These are phyloP conservation scores for Pestalotiopsis sp. DNA, from an alignment of 2,329 filamentous ascomycete genomes.

Conservation along the genomic window DNA sequence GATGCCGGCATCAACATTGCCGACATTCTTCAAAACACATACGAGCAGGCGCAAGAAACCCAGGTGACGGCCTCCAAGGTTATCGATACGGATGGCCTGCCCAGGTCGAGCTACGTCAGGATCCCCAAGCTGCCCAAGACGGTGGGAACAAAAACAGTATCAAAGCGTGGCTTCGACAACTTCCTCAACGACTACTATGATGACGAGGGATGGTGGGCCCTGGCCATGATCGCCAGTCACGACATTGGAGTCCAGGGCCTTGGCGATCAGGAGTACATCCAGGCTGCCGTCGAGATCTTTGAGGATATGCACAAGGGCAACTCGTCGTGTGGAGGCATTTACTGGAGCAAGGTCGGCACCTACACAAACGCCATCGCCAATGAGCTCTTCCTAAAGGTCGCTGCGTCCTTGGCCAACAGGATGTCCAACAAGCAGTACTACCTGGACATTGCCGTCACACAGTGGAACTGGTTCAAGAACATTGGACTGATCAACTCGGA, in stretches of 20 bases:
- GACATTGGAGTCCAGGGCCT: slow-evolving; percentile 43
- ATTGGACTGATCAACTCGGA: slow-evolving; percentile 53
- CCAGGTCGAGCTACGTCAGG: slow-evolving; percentile 29
- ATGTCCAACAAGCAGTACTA: slow-evolving; percentile 42
- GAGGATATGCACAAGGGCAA: slow-evolving; percentile 51
- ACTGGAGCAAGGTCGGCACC: slow-evolving; percentile 55
- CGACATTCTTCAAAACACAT: slow-evolving; percentile 32
- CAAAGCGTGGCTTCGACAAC: slow-evolving; percentile 37
- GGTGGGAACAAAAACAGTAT: slow-evolving; percentile 16
- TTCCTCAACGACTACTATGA: slow-evolving; percentile 63
- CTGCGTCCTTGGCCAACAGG: slow-evolving; percentile 55
- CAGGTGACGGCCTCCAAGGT: slow-evolving; percentile 26
- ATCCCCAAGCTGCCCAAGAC: slow-evolving; percentile 20
- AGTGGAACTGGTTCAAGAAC: slow-evolving; percentile 56
- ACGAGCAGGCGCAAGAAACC: slow-evolving; percentile 26
- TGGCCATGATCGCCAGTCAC: slow-evolving; percentile 55
- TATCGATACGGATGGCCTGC: slow-evolving; percentile 24
- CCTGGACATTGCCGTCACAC: slow-evolving; percentile 45
- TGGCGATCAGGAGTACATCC: slow-evolving; percentile 46
- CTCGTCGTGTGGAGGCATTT: slow-evolving; percentile 54
- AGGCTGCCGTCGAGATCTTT: slow-evolving; percentile 51
- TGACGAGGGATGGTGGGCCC: slow-evolving; percentile 66
- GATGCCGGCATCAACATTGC: slow-evolving; percentile 25
- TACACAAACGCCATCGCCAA: slow-evolving; percentile 58
- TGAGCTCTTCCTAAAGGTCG: slow-evolving; percentile 56